These are phyloP conservation scores for Cupressus sempervirens DNA, from an alignment of 75 land plant genomes.

Conservation along the genomic window DNA sequence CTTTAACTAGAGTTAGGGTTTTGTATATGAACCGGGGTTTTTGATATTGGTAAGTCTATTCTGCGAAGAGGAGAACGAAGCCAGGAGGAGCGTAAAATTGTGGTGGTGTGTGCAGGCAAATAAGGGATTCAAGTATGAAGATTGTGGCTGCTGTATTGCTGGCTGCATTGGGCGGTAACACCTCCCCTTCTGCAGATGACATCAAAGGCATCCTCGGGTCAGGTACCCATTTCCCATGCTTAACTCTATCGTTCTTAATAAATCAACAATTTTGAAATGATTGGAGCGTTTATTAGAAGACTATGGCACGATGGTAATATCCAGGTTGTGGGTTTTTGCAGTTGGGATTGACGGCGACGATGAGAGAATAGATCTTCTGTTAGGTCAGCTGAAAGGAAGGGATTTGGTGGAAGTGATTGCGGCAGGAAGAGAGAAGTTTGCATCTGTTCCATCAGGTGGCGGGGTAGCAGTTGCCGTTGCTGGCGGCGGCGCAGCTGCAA, in stretches of 20 bases:
- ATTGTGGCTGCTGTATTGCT: conserved; percentile 65
- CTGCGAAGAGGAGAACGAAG: background rate
- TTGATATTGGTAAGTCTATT: background rate
- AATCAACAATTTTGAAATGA: background rate
- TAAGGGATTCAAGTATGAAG: conserved; percentile 42
- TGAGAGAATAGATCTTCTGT: conserved; percentile 43
- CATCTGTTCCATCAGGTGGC: conserved; percentile 80
- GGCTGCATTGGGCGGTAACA: conserved; percentile 73
- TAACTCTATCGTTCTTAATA: too few species aligned
- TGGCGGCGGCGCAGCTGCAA: conserved; percentile 24
- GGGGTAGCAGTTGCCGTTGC: conserved; percentile 44
- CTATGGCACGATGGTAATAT: background rate
- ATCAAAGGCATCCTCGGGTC: conserved; percentile 58
- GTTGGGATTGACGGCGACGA: conserved; percentile 73
- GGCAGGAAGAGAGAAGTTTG: conserved; percentile 63
- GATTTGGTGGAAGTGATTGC: conserved; percentile 69
- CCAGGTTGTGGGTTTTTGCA: conserved; percentile 15
- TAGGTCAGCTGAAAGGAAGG: conserved; percentile 59
- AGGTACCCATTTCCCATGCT: conserved; percentile 26
- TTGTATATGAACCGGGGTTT: too few species aligned
- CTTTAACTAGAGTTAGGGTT: too few species aligned
- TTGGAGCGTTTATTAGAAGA: background rate
- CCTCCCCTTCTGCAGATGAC: conserved; percentile 50
- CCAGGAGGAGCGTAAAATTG: background rate
- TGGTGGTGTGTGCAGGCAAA: background rate